Conservation (phyloP, 2,329 filamentous ascomycete species). For the Fusarium annulatum region DNA sequence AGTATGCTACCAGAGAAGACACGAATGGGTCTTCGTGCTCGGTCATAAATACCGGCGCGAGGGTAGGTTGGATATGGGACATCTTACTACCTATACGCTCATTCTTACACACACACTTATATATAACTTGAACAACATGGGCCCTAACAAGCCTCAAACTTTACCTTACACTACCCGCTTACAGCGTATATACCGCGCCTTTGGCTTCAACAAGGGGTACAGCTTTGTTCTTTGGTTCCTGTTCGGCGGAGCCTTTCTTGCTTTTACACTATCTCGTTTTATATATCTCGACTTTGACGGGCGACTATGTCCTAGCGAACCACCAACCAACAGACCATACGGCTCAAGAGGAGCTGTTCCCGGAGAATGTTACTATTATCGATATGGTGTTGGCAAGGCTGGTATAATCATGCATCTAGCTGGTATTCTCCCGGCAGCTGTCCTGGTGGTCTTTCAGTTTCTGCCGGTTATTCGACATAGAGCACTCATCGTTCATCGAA, state of each 20-base stretch:
- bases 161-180: background rate
- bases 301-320: constrained; percentile 46
- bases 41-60: constrained; percentile 14
- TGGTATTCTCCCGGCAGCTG: constrained; percentile 56
- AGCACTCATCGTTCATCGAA: constrained; percentile 64
- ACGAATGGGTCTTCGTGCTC: background rate
- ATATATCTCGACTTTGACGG: constrained; percentile 46
- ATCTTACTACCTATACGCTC: background rate
- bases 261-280: constrained; percentile 36
- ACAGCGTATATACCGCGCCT: constrained; percentile 52
- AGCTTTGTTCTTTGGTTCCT: constrained; percentile 67
- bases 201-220: constrained; percentile 68
- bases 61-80: background rate
- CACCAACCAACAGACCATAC: background rate
- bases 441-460: constrained; percentile 62
- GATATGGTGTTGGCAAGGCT: constrained; percentile 35
- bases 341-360: constrained; percentile 39
- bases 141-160: background rate
- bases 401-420: constrained; percentile 61
- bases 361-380: constrained; percentile 57
- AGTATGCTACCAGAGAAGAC: background rate
- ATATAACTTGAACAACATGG: background rate
- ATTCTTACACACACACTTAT: background rate
- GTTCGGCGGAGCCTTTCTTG: constrained; percentile 53
- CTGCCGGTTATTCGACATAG: constrained; percentile 60